Percentiles rank a stretch among this genome's conserved stretches.
These are phyloP conservation scores for Aspergillus conjunctus DNA, from an alignment of 495 filamentous ascomycete species.

Conservation along the genomic window DNA sequence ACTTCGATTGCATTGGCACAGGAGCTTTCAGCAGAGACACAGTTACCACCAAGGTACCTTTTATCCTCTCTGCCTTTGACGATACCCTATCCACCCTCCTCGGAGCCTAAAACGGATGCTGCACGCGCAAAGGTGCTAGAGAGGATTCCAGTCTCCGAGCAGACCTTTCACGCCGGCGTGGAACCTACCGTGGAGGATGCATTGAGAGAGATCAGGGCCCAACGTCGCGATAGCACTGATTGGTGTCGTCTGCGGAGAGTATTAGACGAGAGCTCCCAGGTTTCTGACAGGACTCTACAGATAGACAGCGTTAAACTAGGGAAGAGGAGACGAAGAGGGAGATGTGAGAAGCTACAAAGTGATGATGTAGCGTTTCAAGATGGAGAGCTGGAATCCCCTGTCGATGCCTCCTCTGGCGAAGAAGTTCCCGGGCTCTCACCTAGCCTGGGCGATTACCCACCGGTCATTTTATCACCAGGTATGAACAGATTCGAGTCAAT, in stretches of 20 bases:
- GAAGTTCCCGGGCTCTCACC: no score
- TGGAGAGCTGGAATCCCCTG: no score
- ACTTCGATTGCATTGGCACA: conserved; percentile 56
- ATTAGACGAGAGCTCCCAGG: background rate
- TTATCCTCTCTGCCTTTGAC: conserved; percentile 36
- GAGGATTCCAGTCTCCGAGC: conserved; percentile 32
- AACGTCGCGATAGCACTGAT: conserved; percentile 4
- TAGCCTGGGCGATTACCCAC: conserved; percentile 23
- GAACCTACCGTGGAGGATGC: conserved; percentile 31
- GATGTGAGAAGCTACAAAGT: no score
- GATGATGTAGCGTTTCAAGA: no score
- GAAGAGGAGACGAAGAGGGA: conserved; percentile 6
- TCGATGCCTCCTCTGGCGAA: no score
- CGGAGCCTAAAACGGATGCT: conserved; percentile 46
- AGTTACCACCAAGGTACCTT: conserved; percentile 21
- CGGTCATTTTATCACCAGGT: conserved; percentile 39
- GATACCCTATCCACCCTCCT: conserved; percentile 37
- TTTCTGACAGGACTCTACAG: no score
- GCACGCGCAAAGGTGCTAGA: conserved; percentile 42
- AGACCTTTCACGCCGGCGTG: conserved; percentile 34
- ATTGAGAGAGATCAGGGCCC: conserved; percentile 32
- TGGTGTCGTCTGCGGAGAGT: conserved; percentile 49
- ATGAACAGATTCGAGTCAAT: conserved; percentile 34
- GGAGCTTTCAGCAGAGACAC: conserved; percentile 24
- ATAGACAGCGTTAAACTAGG: background rate